A percentile compares a stretch with the other conserved stretches of the same genome.
Conservation (phyloP, 768 basidiomycete species). For the Leccinum barrowsii region DNA sequence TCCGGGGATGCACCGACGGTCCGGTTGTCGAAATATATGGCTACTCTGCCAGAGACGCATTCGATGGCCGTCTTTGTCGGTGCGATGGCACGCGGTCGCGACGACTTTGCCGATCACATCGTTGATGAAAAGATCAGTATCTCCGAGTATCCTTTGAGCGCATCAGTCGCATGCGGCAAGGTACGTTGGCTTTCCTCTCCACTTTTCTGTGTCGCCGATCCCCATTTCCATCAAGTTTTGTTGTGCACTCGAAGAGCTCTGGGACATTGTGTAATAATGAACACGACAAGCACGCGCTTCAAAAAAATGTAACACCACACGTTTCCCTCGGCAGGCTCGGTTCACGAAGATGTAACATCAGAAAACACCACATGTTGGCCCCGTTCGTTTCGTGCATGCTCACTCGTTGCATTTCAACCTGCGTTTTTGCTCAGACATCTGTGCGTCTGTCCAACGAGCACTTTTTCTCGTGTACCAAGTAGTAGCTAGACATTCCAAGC, state of each 20-base stretch:
- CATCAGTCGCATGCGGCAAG: conserved; percentile 95
- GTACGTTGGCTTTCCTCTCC: conserved; percentile 41
- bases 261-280: conserved; percentile 74
- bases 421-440: conserved; percentile 21
- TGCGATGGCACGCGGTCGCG: conserved; percentile 94
- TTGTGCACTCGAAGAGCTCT: conserved; percentile 89
- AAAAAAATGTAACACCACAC: conserved; percentile 19
- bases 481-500: conserved; percentile 26
- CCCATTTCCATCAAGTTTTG: conserved; percentile 59
- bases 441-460: conserved; percentile 18
- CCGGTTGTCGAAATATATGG: conserved; percentile 79
- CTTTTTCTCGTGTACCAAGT: conserved; percentile 24
- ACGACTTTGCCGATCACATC: conserved; percentile 93
- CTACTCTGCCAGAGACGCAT: conserved; percentile 82
- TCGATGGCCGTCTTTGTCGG: conserved; percentile 94
- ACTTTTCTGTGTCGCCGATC: conserved; percentile 1
- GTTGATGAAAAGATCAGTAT: conserved; percentile 97
- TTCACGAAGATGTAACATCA: conserved; percentile 11
- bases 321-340: neutral
- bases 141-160: conserved; percentile 89
- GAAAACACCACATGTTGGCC: conserved; percentile 4
- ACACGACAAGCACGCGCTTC: neutral
- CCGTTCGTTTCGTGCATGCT: conserved; percentile 4
- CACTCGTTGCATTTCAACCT: conserved; percentile 17
- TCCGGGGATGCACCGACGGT: conserved; percentile 87